Conservation (phyloP, 306 rosid species). For the Glycine tomentella region DNA sequence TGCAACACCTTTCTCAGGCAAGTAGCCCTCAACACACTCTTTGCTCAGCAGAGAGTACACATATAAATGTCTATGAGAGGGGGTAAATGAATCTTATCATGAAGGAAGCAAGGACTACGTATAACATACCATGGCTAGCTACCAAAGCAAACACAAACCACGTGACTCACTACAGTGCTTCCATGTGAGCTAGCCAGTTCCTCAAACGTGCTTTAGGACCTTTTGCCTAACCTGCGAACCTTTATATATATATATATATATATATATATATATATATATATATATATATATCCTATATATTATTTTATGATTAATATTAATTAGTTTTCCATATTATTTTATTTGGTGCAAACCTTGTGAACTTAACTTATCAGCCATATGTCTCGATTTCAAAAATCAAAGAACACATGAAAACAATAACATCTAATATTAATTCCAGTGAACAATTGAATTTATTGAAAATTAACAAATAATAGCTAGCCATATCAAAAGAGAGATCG, state of each 20-base stretch:
- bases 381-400: slow-evolving; percentile 24
- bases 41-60: not conserved
- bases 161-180: slow-evolving; percentile 37
- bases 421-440: no score
- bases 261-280: not conserved
- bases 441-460: no score
- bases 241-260: not conserved
- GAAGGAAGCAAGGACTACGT: not conserved
- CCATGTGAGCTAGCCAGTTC: slow-evolving; percentile 36
- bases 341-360: not conserved
- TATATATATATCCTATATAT: not conserved
- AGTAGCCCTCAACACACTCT: no score
- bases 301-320: no score
- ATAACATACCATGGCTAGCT: not conserved
- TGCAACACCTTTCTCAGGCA: no score
- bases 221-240: not conserved
- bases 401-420: no score
- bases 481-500: not conserved
- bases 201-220: slow-evolving; percentile 13
- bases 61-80: no score
- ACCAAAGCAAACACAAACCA: slow-evolving; percentile 18
- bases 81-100: no score
- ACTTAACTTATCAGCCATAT: not conserved
- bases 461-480: no score
- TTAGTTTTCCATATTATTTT: not conserved